phyloP scores from a whole-genome alignment of 2,329 filamentous ascomycete species.

The Zymoseptoria ardabiliae region DNA sequence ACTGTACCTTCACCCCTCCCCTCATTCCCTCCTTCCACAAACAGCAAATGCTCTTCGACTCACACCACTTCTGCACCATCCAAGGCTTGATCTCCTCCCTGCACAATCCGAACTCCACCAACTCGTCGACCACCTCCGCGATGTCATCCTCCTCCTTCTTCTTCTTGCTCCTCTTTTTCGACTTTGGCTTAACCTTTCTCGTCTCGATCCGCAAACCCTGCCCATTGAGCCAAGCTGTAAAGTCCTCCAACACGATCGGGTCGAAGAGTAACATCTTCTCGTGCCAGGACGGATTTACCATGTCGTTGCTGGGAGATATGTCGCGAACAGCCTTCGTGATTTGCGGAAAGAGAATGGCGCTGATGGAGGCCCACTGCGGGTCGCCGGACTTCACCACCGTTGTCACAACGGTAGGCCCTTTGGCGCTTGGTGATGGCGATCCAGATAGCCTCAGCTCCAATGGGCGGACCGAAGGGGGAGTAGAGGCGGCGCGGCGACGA shows the following conservation, averaged over 20 bases:
- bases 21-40: slow-evolving; percentile 54
- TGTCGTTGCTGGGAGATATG: slow-evolving; percentile 36
- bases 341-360: slow-evolving; percentile 35
- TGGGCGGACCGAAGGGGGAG: slow-evolving; percentile 15
- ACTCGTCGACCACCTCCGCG: slow-evolving; percentile 52
- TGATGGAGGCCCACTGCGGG: slow-evolving; percentile 27
- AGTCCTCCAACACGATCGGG: slow-evolving; percentile 78
- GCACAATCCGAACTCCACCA: slow-evolving; percentile 17
- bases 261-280: slow-evolving; percentile 94
- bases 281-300: slow-evolving; percentile 59
- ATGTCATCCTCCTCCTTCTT: slow-evolving; percentile 37
- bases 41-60: slow-evolving; percentile 78
- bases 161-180: slow-evolving; percentile 13
- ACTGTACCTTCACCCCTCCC: slow-evolving; percentile 28
- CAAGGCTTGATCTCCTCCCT: slow-evolving; percentile 34
- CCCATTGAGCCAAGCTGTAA: slow-evolving; percentile 71
- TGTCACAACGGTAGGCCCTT: background rate
- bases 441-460: slow-evolving; percentile 14
- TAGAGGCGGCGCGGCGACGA: slow-evolving; percentile 21
- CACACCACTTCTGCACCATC: slow-evolving; percentile 83
- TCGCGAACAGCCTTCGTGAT: slow-evolving; percentile 45
- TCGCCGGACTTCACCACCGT: slow-evolving; percentile 18
- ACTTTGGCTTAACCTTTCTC: slow-evolving; percentile 7
- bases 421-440: slow-evolving; percentile 8
- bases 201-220: slow-evolving; percentile 21